A percentile compares a stretch with the other conserved stretches of the same genome.
Evolutionary conservation across 2,329 filamentous ascomycete species (phyloP).

Genomic region (Paraconiothyrium sp.): DNA sequence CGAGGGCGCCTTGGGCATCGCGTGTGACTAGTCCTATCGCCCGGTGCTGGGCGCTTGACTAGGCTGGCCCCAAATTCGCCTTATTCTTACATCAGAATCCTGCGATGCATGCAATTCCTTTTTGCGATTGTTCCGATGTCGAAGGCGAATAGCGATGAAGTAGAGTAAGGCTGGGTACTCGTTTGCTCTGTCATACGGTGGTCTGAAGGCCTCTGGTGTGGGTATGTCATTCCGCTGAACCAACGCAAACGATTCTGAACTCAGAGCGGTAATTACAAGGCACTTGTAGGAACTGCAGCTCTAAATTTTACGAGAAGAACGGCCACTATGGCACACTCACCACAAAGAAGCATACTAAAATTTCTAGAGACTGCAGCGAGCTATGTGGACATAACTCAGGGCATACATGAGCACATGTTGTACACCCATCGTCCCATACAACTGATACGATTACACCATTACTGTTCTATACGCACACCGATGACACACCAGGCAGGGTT

Average conservation of each 20-base stretch:
- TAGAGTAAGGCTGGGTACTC: neutral
- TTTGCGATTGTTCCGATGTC: neutral
- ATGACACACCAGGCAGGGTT: neutral
- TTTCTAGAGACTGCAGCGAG: neutral
- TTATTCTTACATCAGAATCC: slow-evolving; percentile 18
- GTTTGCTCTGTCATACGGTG: neutral
- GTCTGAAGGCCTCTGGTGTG: neutral
- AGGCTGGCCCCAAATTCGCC: slow-evolving; percentile 5
- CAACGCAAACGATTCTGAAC: neutral
- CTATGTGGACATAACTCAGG: neutral
- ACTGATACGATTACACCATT: neutral
- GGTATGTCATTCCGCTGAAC: neutral
- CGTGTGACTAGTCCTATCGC: slow-evolving; percentile 10
- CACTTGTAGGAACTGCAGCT: neutral
- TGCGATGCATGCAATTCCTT: neutral
- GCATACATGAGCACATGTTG: neutral
- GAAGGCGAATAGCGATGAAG: neutral
- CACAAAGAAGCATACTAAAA: neutral
- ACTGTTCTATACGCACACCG: neutral
- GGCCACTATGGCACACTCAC: neutral
- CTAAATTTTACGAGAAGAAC: too few relatives aligned
- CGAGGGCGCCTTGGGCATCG: slow-evolving; percentile 9
- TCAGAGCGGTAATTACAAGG: neutral
- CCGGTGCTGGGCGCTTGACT: slow-evolving; percentile 10
- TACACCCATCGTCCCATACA: neutral